Conservation (phyloP, 225 moss, liverwort and hornwort genomes). For the Asterella californica region DNA sequence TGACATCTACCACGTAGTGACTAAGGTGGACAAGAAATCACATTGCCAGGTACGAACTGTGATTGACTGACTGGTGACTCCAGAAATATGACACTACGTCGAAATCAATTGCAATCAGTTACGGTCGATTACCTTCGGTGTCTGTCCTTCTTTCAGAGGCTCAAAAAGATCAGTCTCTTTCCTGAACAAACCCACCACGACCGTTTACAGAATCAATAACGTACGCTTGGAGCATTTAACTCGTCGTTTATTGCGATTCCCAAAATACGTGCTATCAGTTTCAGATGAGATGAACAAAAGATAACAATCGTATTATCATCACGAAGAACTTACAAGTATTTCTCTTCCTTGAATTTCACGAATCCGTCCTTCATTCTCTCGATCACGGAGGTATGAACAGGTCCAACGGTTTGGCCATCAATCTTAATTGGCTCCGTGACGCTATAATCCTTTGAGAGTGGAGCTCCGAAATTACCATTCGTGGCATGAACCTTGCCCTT, state of each 20-base stretch:
- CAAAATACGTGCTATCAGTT: background rate
- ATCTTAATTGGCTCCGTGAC: slow-evolving; percentile 38
- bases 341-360: slow-evolving; percentile 44
- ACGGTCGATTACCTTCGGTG: slow-evolving; percentile 58
- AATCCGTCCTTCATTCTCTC: slow-evolving; percentile 42
- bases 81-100: too few relatives aligned
- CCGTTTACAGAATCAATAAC: background rate
- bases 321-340: slow-evolving; percentile 33
- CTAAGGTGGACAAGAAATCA: too few relatives aligned
- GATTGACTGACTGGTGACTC: too few relatives aligned
- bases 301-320: background rate
- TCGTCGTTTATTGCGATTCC: background rate
- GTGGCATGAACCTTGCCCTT: slow-evolving; percentile 8
- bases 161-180: slow-evolving; percentile 68
- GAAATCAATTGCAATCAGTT: background rate
- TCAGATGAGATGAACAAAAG: background rate
- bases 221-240: background rate
- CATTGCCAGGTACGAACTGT: too few relatives aligned
- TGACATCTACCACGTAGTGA: too few relatives aligned
- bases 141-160: slow-evolving; percentile 62
- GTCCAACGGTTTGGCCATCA: background rate
- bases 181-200: slow-evolving; percentile 36
- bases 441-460: slow-evolving; percentile 16
- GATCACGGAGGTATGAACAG: slow-evolving; percentile 23
- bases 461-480: slow-evolving; percentile 18